phyloP scores from a whole-genome alignment of 1,284 basidiomycete species.

The Cutaneotrichosporon sp. region DNA sequence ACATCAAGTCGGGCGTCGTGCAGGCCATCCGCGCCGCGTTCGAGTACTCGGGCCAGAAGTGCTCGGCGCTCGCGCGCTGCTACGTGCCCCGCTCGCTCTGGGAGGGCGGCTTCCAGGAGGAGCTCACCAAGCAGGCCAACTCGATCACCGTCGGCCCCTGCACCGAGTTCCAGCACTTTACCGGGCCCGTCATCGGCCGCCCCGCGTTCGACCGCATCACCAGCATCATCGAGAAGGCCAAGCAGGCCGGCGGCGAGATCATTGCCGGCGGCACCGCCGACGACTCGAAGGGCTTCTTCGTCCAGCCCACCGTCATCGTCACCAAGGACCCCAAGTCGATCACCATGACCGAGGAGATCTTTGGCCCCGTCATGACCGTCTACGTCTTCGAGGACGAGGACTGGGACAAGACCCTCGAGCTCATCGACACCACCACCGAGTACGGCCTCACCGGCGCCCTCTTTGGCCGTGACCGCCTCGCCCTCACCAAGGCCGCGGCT shows the following conservation, averaged over 20 bases:
- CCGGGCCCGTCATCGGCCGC: slow-evolving; percentile 91
- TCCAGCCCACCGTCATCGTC: slow-evolving; percentile 92
- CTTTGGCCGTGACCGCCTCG: slow-evolving; percentile 79
- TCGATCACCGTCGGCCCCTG: slow-evolving; percentile 84
- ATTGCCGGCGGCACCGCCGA: slow-evolving; percentile 81
- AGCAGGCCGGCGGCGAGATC: slow-evolving; percentile 83
- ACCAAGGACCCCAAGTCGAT: slow-evolving; percentile 88
- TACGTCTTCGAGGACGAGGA: slow-evolving; percentile 87
- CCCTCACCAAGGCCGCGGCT: slow-evolving; percentile 72
- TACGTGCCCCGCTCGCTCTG: slow-evolving; percentile 89
- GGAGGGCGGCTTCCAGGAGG: slow-evolving; percentile 83
- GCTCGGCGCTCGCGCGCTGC: slow-evolving; percentile 86
- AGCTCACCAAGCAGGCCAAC: slow-evolving; percentile 70
- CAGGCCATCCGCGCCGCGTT: slow-evolving; percentile 89
- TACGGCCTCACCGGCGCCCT: slow-evolving; percentile 92
- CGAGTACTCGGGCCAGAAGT: slow-evolving; percentile 98
- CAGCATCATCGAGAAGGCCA: slow-evolving; percentile 83
- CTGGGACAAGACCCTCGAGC: slow-evolving; percentile 74
- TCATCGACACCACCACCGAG: slow-evolving; percentile 82
- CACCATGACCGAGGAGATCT: slow-evolving; percentile 95
- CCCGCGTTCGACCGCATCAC: slow-evolving; percentile 86
- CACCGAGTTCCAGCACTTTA: slow-evolving; percentile 79
- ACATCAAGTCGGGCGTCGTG: slow-evolving; percentile 81
- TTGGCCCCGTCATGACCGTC: slow-evolving; percentile 93
- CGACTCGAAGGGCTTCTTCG: slow-evolving; percentile 88